Conservation (phyloP, 495 filamentous ascomycete genomes). For the Aspergillus nanangensis region DNA sequence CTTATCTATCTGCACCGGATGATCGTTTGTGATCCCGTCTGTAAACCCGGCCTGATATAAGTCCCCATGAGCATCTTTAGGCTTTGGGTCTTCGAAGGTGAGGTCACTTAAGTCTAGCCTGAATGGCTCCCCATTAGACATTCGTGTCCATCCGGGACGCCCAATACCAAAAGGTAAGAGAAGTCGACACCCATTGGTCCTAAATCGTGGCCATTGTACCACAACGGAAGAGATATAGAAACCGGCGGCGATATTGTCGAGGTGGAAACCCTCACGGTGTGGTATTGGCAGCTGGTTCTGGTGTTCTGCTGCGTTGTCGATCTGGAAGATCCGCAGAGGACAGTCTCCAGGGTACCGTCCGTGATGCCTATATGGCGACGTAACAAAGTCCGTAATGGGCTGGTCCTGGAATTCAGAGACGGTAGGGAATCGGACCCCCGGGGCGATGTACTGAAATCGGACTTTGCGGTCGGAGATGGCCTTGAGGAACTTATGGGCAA, state of each 20-base stretch:
- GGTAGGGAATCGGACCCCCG: conserved; percentile 9
- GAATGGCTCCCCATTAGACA: conserved; percentile 6
- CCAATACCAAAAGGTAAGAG: conserved; percentile 7
- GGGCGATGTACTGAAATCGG: conserved; percentile 10
- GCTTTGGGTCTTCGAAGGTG: conserved; percentile 2
- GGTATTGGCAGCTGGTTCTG: conserved; percentile 1
- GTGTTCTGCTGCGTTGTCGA: conserved; percentile 2
- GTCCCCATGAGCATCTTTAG: conserved; percentile 2
- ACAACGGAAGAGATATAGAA: conserved; percentile 7
- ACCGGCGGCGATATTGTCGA: conserved; percentile 5
- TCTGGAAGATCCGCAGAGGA: conserved; percentile 8
- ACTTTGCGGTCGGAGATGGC: conserved; percentile 1
- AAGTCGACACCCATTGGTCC: conserved; percentile 10
- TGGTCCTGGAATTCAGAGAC: conserved; percentile 5
- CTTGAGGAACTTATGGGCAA: not conserved
- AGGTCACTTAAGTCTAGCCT: not conserved
- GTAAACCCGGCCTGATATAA: conserved; percentile 8
- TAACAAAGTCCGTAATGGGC: conserved; percentile 1
- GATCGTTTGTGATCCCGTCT: conserved; percentile 7
- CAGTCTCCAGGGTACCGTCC: conserved; percentile 5
- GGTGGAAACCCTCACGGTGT: not conserved
- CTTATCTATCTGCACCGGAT: conserved; percentile 9
- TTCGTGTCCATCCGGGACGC: conserved; percentile 4
- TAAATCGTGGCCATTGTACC: conserved; percentile 4
- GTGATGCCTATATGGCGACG: conserved; percentile 4